Evolutionary conservation across 2,329 filamentous ascomycete species (phyloP).

Genomic region (Cercospora sp.): DNA sequence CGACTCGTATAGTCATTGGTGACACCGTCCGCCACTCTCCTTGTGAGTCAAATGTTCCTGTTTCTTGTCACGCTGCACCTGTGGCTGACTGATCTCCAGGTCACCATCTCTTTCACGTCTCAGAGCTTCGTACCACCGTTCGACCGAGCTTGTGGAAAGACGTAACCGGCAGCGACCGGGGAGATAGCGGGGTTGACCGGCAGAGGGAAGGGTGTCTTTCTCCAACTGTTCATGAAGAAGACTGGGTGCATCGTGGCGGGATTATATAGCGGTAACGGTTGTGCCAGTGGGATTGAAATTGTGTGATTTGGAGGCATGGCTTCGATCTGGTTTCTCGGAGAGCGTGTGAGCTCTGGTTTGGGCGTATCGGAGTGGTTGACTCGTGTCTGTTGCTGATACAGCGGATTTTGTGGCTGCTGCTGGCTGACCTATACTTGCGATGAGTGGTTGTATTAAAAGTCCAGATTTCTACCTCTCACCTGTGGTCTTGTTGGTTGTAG

Average conservation of each 20-base stretch:
- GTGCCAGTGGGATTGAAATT: slow-evolving; percentile 5
- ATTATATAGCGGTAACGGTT: slow-evolving; percentile 45
- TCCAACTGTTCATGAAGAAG: slow-evolving; percentile 69
- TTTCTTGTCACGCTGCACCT: background rate
- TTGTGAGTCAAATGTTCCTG: background rate
- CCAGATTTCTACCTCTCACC: slow-evolving; percentile 4
- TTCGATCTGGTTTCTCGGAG: slow-evolving; percentile 50
- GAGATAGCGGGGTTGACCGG: slow-evolving; percentile 42
- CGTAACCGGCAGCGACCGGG: slow-evolving; percentile 50
- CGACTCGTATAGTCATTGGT: slow-evolving; percentile 3
- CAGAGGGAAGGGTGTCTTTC: slow-evolving; percentile 54
- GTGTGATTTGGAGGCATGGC: slow-evolving; percentile 46
- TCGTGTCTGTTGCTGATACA: slow-evolving; percentile 36
- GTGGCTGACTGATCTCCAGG: background rate
- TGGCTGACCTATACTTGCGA: slow-evolving; percentile 17
- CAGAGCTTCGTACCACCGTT: slow-evolving; percentile 32
- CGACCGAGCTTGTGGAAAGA: slow-evolving; percentile 31
- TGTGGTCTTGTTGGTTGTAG: slow-evolving; percentile 23
- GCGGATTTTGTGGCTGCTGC: slow-evolving; percentile 20
- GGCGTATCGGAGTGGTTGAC: slow-evolving; percentile 32
- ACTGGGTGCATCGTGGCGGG: slow-evolving; percentile 68
- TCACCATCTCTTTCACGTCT: background rate
- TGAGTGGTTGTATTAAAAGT: background rate
- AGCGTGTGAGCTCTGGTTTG: slow-evolving; percentile 15
- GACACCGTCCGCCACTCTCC: background rate